These are phyloP conservation scores for Epichloe uncinata DNA, from an alignment of 2,329 filamentous ascomycete genomes.

Conservation along the genomic window DNA sequence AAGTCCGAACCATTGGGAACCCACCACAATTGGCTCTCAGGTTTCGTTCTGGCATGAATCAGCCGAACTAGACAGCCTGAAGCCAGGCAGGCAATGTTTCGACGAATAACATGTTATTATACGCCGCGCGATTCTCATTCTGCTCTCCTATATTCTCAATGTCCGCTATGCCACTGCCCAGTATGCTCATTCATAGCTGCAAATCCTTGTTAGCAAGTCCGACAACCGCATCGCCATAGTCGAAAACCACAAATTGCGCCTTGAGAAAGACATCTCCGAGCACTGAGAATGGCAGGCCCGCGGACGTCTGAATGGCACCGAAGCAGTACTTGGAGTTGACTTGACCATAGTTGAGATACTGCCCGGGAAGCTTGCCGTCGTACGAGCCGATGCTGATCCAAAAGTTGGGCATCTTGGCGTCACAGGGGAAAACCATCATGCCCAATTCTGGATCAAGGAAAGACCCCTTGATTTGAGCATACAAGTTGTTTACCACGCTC, in stretches of 20 bases:
- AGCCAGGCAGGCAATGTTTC: too few species aligned
- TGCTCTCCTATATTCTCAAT: too few species aligned
- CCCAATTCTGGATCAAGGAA: constrained; percentile 29
- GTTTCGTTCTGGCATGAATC: too few species aligned
- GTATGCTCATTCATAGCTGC: neutral
- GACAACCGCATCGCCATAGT: constrained; percentile 17
- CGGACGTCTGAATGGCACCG: constrained; percentile 24
- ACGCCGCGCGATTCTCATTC: too few species aligned
- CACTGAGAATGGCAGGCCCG: constrained; percentile 24
- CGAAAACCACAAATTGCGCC: constrained; percentile 30
- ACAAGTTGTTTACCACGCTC: constrained; percentile 43
- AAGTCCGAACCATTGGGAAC: too few species aligned
- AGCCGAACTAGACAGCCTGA: too few species aligned
- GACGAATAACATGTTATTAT: too few species aligned
- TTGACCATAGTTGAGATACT: constrained; percentile 25
- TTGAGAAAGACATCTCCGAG: constrained; percentile 30
- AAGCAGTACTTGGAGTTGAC: constrained; percentile 18
- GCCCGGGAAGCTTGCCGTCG: constrained; percentile 21
- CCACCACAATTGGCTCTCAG: too few species aligned
- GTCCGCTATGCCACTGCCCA: neutral
- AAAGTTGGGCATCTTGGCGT: constrained; percentile 31
- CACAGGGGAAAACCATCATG: constrained; percentile 47
- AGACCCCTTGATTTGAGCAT: constrained; percentile 40
- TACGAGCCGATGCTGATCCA: constrained; percentile 21
- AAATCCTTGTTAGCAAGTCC: constrained; percentile 27